Evolutionary conservation across 1,284 basidiomycete species (phyloP).

Genomic region (Sparassis latifolia): DNA sequence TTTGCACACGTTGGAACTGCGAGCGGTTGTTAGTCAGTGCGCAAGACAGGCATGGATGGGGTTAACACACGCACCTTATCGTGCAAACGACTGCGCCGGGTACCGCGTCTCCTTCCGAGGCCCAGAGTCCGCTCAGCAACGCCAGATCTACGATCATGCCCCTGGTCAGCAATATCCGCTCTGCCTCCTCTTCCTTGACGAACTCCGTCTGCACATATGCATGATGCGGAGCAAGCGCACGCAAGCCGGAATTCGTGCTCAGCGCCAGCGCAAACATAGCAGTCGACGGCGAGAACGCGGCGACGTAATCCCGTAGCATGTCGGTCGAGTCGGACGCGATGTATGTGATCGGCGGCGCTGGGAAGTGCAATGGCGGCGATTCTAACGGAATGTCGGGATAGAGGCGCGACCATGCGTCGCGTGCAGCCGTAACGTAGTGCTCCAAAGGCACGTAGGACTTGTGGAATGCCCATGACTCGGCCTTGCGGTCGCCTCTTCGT

Average conservation of each 20-base stretch:
- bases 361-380: slow-evolving; percentile 16
- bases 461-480: slow-evolving; percentile 39
- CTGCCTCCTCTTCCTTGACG: slow-evolving; percentile 30
- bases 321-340: slow-evolving; percentile 54
- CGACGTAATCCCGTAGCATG: slow-evolving; percentile 36
- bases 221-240: slow-evolving; percentile 41
- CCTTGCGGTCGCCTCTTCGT: slow-evolving; percentile 50
- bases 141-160: slow-evolving; percentile 67
- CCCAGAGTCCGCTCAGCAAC: slow-evolving; percentile 54
- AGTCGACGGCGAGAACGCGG: slow-evolving; percentile 30
- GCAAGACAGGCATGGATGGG: neutral
- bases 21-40: slow-evolving; percentile 2
- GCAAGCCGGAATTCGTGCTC: slow-evolving; percentile 36
- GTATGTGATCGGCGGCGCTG: slow-evolving; percentile 34
- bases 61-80: slow-evolving; percentile 38
- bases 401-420: slow-evolving; percentile 30
- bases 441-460: slow-evolving; percentile 41
- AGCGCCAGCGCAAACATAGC: slow-evolving; percentile 39
- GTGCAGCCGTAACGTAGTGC: slow-evolving; percentile 40
- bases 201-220: slow-evolving; percentile 55
- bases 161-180: slow-evolving; percentile 42
- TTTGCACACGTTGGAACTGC: slow-evolving; percentile 56
- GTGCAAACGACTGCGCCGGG: slow-evolving; percentile 53
- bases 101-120: slow-evolving; percentile 33
- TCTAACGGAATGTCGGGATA: slow-evolving; percentile 1